Evolutionary conservation across 371 early-diverging fungal genomes (phyloP), one percentile per base, ranked within the genome.

Genomic region (Neoconidiobolus thromboides): DNA sequence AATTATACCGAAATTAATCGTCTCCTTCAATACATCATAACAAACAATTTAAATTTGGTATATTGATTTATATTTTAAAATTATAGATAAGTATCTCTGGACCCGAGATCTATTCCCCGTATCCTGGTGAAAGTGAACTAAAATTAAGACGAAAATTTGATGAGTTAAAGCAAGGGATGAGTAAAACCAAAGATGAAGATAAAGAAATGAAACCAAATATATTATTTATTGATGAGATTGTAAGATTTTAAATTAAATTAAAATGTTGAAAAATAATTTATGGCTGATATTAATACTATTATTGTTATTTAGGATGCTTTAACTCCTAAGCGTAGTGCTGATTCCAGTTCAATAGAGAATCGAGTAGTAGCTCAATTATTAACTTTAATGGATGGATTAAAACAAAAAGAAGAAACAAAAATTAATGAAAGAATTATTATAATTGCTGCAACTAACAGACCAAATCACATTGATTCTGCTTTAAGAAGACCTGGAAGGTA

Each of bases 371-470:
- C 97, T 3, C 96, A 96, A 65, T 74, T 99, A 26, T 71, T 99
- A 53, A 96, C 98, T 0, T 65, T 97, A 50, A 89, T 99, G 93
- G 99, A 99, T 69, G 49, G 26, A 14, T 26, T 26, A 26, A 26
- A 26, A 26, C 26, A 26, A 26, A 26, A 26, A 26, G 26, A 26
- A 26, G 26, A 26, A 26, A 26, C 26, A 26, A 26, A 26, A 26
- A 26, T 26, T 26, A 26, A 26, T 26, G 64, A 71, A 38, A 81
- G 80, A 0, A 66, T 96, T 0, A 79, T 96, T 14, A 83, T 98
- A 0, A 76, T 99, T 55, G 99, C 87, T 1, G 98, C 99, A 0
- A 99, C 99, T 0, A 99, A 99, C 72, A 76, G 96, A 47, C 99
- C 99, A 0, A 95, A 99, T 65, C 80, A 91, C 0, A 79, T 99